Percentiles rank a stretch among this genome's conserved stretches.
These are phyloP conservation scores for Fusarium subglutinans DNA, from an alignment of 2,329 filamentous ascomycete genomes.

Conservation along the genomic window DNA sequence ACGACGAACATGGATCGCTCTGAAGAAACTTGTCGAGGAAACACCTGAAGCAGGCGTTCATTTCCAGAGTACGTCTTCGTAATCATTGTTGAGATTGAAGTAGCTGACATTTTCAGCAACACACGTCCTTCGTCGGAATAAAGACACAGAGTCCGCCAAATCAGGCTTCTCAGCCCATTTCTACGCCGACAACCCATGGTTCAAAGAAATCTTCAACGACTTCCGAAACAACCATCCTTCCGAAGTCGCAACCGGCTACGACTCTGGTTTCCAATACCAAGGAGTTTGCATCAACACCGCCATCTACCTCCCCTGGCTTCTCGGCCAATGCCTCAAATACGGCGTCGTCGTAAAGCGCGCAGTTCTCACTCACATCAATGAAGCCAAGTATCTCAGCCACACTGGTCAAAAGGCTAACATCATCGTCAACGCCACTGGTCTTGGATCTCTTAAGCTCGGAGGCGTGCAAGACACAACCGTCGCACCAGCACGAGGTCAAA, in stretches of 20 bases:
- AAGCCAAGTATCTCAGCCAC: slow-evolving; percentile 65
- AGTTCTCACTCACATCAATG: slow-evolving; percentile 72
- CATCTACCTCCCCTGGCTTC: slow-evolving; percentile 86
- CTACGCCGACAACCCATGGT: slow-evolving; percentile 74
- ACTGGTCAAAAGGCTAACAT: slow-evolving; percentile 68
- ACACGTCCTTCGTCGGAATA: slow-evolving; percentile 64
- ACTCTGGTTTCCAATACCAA: slow-evolving; percentile 79
- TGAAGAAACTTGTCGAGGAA: slow-evolving; percentile 67
- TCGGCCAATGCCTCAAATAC: slow-evolving; percentile 79
- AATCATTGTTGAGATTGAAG: fast-evolving
- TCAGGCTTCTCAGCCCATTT: slow-evolving; percentile 12
- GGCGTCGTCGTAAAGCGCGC: slow-evolving; percentile 76
- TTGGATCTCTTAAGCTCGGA: slow-evolving; percentile 78
- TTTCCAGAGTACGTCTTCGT: slow-evolving; percentile 67
- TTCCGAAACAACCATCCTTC: slow-evolving; percentile 68
- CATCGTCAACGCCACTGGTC: slow-evolving; percentile 85
- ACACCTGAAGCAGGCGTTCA: slow-evolving; percentile 83
- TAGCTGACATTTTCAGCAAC: slow-evolving; percentile 50
- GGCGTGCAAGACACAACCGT: slow-evolving; percentile 81
- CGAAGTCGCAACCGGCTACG: slow-evolving; percentile 70
- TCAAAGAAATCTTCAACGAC: slow-evolving; percentile 74
- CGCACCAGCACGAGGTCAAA: slow-evolving; percentile 82
- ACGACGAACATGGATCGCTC: slow-evolving; percentile 68
- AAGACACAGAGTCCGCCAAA: slow-evolving; percentile 64
- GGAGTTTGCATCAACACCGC: slow-evolving; percentile 92